Conservation (phyloP, 345 rosid genomes). For the Boechera stricta region DNA sequence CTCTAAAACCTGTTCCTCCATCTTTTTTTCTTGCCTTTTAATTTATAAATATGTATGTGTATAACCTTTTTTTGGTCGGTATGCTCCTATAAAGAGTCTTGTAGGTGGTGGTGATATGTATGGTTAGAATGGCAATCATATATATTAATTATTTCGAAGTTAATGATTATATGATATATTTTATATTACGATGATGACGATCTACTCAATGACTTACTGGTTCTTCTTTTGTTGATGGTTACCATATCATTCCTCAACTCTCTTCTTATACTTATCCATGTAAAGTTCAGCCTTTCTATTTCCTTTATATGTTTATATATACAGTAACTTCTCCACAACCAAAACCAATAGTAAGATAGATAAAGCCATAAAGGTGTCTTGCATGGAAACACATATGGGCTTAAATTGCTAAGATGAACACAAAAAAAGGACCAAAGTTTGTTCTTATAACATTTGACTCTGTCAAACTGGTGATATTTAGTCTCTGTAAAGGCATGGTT, state of each 20-base stretch:
- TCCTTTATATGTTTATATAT: not conserved
- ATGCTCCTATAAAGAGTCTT: constrained; percentile 28
- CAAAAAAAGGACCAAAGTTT: constrained; percentile 4
- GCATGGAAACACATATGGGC: not conserved
- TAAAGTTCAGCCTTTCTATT: not conserved
- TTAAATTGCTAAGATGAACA: not conserved
- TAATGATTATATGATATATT: constrained; percentile 10
- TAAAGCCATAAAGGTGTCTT: not conserved
- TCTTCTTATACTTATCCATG: not conserved
- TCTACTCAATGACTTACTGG: constrained; percentile 1
- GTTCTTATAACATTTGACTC: constrained; percentile 2
- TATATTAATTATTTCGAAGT: constrained; percentile 24
- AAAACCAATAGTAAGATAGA: constrained; percentile 15
- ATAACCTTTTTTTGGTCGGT: constrained; percentile 38
- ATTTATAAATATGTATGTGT: constrained; percentile 33
- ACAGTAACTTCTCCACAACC: constrained; percentile 16
- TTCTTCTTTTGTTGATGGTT: constrained; percentile 14
- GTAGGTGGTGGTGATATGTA: constrained; percentile 38
- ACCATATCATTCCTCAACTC: not conserved
- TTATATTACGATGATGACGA: not conserved
- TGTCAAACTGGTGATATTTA: constrained; percentile 11
- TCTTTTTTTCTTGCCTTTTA: not conserved
- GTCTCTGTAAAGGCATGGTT: not conserved
- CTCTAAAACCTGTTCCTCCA: constrained; percentile 44
- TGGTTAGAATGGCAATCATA: constrained; percentile 41